A percentile compares a stretch with the other conserved stretches of the same genome.
phyloP scores from a whole-genome alignment of 306 rosid species.

The Astragalus glycyphyllos region DNA sequence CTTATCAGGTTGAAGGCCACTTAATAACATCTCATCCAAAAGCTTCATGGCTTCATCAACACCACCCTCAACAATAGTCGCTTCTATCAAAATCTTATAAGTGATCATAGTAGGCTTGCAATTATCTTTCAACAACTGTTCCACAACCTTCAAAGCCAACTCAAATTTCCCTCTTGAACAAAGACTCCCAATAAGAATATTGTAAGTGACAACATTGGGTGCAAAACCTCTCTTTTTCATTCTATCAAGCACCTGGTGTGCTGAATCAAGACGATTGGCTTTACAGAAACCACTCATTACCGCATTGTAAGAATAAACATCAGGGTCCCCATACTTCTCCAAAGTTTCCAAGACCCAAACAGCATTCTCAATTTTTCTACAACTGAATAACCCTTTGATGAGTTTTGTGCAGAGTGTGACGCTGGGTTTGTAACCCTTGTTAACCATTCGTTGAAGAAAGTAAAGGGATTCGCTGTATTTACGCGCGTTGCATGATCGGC shows the following conservation, averaged over 20 bases:
- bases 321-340: constrained; percentile 80
- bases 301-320: constrained; percentile 80
- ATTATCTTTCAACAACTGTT: constrained; percentile 65
- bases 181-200: constrained; percentile 79
- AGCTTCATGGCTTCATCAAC: constrained; percentile 71
- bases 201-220: constrained; percentile 83
- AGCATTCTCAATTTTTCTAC: constrained; percentile 64
- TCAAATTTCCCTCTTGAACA: constrained; percentile 70
- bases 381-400: constrained; percentile 72
- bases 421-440: constrained; percentile 71
- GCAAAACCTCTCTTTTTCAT: constrained; percentile 71
- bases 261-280: constrained; percentile 63
- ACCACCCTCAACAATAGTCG: constrained; percentile 69
- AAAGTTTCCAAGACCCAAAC: constrained; percentile 71
- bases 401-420: constrained; percentile 77
- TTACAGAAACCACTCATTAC: constrained; percentile 73
- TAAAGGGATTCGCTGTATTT: constrained; percentile 71
- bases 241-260: constrained; percentile 66
- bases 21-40: constrained; percentile 73
- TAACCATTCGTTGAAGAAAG: constrained; percentile 71
- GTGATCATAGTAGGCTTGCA: constrained; percentile 83
- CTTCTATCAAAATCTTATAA: constrained; percentile 83
- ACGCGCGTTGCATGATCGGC: constrained; percentile 68
- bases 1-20: constrained; percentile 72
- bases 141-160: constrained; percentile 62